Evolutionary conservation across 352 stramenopile genomes (phyloP), one percentile per base, ranked within the genome.

Genomic region (Phytopythium boreale): DNA sequence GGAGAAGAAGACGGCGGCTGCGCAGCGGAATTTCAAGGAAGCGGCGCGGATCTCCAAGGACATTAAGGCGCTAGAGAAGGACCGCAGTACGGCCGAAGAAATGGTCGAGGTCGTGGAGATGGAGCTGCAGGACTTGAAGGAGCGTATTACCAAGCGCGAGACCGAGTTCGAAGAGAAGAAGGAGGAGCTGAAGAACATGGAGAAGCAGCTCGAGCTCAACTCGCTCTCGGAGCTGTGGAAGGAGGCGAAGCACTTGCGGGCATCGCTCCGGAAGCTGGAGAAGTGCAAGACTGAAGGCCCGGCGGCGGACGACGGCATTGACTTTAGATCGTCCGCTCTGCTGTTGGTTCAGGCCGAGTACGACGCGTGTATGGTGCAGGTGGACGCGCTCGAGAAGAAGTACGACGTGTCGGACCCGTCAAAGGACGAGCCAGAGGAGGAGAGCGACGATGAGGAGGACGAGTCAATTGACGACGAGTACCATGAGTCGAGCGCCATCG

Each of bases 1-100:
- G 46, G 87, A 95, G 52, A 95, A 95, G 68, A 92, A 93, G 62
- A 66, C 71, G 0, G 82, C 87, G 27, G 87, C 84, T 36, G 67
- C 84, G 15, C 78, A 92, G 56, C 79, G 87, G n/a, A 93, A 95
- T 66, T 95, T 95, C 62, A 93, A 95, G 65, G 87, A 95, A 43
- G 87, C 87, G 8, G 87, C 87, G 3, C 74, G 84, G 22, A 89
- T 95, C 24, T 93, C 87, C 5, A 93, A 95, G 61, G 87, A 93
- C 51, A 93, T 95, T 59, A 95, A 95, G 71, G 80, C 81, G 20
- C 57, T 95, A 4, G 87, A 95, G 68, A 95, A 95, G 52, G 87
- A 95, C 69, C 81, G 86, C 27, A 71, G 72, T 17, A 89, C 76
- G 1, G 87, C 87, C 0, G 87, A 95, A 64, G 87, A 93, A 46